phyloP scores from a whole-genome alignment of 768 basidiomycete genomes.

The Postia placenta region DNA sequence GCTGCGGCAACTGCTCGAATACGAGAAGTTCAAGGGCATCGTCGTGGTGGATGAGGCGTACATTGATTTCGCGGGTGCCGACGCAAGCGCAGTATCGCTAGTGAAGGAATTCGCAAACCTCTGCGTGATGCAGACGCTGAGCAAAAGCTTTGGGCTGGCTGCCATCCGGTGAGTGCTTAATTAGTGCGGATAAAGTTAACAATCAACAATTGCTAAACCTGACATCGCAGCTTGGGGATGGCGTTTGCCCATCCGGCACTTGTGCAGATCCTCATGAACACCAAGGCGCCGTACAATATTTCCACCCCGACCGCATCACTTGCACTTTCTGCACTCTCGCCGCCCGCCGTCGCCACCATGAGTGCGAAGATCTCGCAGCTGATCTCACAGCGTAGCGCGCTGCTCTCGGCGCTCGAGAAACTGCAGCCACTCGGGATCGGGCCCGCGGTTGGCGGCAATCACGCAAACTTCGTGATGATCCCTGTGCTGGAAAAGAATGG shows the following conservation, averaged over 20 bases:
- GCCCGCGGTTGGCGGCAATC: slow-evolving; percentile 64
- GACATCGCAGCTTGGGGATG: slow-evolving; percentile 72
- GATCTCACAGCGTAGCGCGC: slow-evolving; percentile 44
- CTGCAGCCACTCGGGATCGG: slow-evolving; percentile 56
- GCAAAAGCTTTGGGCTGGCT: slow-evolving; percentile 94
- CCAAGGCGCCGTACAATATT: slow-evolving; percentile 97
- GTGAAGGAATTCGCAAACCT: slow-evolving; percentile 82
- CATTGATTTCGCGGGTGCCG: slow-evolving; percentile 78
- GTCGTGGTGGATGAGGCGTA: slow-evolving; percentile 97
- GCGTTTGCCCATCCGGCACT: slow-evolving; percentile 86
- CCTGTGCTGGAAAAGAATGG: slow-evolving; percentile 55
- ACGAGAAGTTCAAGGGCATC: slow-evolving; percentile 81
- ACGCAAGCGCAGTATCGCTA: slow-evolving; percentile 59
- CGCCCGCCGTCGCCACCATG: slow-evolving; percentile 58
- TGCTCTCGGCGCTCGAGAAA: slow-evolving; percentile 44
- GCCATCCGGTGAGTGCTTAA: slow-evolving; percentile 72
- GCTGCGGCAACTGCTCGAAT: slow-evolving; percentile 67
- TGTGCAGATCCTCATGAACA: slow-evolving; percentile 87
- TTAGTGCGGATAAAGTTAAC: background rate
- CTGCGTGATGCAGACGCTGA: slow-evolving; percentile 93
- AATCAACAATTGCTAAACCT: too few relatives aligned
- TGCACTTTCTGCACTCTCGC: slow-evolving; percentile 72
- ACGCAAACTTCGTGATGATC: slow-evolving; percentile 88
- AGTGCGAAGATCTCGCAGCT: slow-evolving; percentile 56
- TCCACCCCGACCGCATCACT: slow-evolving; percentile 84